Percentiles rank a stretch among this genome's conserved stretches.
Evolutionary conservation across 2,329 filamentous ascomycete species (phyloP).

Genomic region (Rutstroemia sp.): DNA sequence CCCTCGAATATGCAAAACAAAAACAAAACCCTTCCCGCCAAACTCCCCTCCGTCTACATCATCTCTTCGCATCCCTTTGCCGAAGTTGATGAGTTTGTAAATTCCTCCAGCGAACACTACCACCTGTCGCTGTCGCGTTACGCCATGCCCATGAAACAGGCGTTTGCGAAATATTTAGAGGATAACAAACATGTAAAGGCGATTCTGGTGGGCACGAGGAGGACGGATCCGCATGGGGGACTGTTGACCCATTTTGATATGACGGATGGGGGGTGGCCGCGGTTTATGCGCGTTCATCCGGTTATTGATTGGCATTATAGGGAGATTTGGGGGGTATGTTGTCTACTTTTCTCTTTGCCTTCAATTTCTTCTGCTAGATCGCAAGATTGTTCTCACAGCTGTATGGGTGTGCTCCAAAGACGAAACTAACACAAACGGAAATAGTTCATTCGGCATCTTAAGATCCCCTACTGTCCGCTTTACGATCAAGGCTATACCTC

Average conservation of each 20-base stretch:
- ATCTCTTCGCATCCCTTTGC: conserved; percentile 76
- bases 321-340: conserved; percentile 85
- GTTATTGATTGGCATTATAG: conserved; percentile 97
- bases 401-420: not conserved
- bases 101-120: conserved; percentile 57
- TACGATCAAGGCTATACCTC: conserved; percentile 90
- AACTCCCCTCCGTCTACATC: conserved; percentile 80
- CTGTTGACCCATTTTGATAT: conserved; percentile 73
- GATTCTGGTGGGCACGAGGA: conserved; percentile 79
- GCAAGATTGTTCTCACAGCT: not conserved
- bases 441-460: conserved; percentile 71
- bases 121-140: conserved; percentile 71
- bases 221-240: conserved; percentile 87
- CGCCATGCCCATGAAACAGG: conserved; percentile 70
- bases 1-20: conserved; percentile 54
- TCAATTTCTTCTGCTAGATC: not conserved
- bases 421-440: not conserved
- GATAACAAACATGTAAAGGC: conserved; percentile 61
- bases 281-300: conserved; percentile 87
- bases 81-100: conserved; percentile 81
- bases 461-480: conserved; percentile 75
- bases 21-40: conserved; percentile 1
- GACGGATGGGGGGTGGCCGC: conserved; percentile 85
- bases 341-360: conserved; percentile 2
- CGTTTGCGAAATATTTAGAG: conserved; percentile 68